Conservation (phyloP, 2,329 filamentous ascomycete genomes). For the Colletotrichum godetiae region DNA sequence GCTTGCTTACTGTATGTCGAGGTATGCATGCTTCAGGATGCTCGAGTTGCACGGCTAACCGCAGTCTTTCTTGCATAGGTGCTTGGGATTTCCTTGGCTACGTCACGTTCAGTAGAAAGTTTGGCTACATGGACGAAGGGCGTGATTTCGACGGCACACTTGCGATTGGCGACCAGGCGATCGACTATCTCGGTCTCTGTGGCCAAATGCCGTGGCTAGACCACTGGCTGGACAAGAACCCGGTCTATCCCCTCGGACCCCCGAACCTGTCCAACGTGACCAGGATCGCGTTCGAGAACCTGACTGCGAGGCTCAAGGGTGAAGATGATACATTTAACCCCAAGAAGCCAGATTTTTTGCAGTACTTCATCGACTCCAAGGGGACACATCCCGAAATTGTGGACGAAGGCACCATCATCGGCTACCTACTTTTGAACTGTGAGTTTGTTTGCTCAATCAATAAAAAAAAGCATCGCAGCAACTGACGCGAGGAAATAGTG, state of each 20-base stretch:
- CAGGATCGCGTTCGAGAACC: constrained; percentile 36
- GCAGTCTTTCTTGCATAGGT: constrained; percentile 27
- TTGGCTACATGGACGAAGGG: constrained; percentile 53
- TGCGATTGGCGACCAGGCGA: constrained; percentile 39
- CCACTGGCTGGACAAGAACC: constrained; percentile 44
- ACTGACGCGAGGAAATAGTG: constrained; percentile 31
- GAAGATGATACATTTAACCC: constrained; percentile 23
- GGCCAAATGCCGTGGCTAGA: constrained; percentile 43
- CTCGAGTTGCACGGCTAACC: background rate
- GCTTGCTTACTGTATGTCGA: constrained; percentile 40
- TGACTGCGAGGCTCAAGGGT: constrained; percentile 34
- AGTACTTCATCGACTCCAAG: constrained; percentile 50
- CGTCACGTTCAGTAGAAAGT: constrained; percentile 51
- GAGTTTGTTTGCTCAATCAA: background rate
- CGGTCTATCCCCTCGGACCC: constrained; percentile 40
- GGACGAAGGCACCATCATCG: constrained; percentile 44
- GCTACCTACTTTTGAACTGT: constrained; percentile 47
- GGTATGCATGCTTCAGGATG: background rate
- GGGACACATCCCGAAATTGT: constrained; percentile 47
- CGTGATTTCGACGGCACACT: constrained; percentile 52
- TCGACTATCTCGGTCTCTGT: constrained; percentile 47
- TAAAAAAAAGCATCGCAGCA: no score
- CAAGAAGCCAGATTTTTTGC: constrained; percentile 43
- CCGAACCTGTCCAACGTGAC: constrained; percentile 39
- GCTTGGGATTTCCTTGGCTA: constrained; percentile 56